These are phyloP conservation scores for Lichtheimia ornata DNA, from an alignment of 371 early-diverging fungal species.

Conservation along the genomic window DNA sequence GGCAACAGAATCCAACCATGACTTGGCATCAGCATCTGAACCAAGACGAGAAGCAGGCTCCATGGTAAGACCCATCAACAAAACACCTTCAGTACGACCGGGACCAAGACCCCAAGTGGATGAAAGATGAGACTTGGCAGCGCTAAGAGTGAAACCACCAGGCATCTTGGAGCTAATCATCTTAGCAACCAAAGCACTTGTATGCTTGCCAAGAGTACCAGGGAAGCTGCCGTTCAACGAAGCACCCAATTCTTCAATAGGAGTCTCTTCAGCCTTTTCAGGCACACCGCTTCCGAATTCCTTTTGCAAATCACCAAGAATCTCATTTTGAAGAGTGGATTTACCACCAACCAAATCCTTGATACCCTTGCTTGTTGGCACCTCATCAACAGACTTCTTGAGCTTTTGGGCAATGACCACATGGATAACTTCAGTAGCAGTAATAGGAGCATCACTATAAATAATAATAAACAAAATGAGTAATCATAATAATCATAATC, in stretches of 20 bases:
- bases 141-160: slow-evolving; percentile 85
- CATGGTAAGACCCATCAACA: slow-evolving; percentile 82
- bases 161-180: slow-evolving; percentile 92
- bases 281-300: slow-evolving; percentile 88
- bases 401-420: slow-evolving; percentile 91
- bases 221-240: slow-evolving; percentile 64
- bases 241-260: slow-evolving; percentile 82
- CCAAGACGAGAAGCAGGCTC: slow-evolving; percentile 86
- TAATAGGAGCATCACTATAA: slow-evolving; percentile 73
- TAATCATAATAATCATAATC: background rate
- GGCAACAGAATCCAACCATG: slow-evolving; percentile 83
- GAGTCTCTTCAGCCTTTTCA: slow-evolving; percentile 92
- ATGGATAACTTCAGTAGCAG: slow-evolving; percentile 77
- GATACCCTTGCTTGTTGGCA: slow-evolving; percentile 80
- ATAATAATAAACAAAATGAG: slow-evolving; percentile 12
- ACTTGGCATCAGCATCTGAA: slow-evolving; percentile 84
- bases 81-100: slow-evolving; percentile 80
- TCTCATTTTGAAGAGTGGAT: slow-evolving; percentile 96
- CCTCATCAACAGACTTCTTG: slow-evolving; percentile 79
- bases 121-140: slow-evolving; percentile 75
- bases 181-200: slow-evolving; percentile 77
- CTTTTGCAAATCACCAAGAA: slow-evolving; percentile 93
- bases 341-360: slow-evolving; percentile 96
- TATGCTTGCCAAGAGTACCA: slow-evolving; percentile 85
- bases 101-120: slow-evolving; percentile 84